These are phyloP conservation scores for Claviceps capensis DNA, from an alignment of 2,329 filamentous ascomycete genomes.

Conservation along the genomic window DNA sequence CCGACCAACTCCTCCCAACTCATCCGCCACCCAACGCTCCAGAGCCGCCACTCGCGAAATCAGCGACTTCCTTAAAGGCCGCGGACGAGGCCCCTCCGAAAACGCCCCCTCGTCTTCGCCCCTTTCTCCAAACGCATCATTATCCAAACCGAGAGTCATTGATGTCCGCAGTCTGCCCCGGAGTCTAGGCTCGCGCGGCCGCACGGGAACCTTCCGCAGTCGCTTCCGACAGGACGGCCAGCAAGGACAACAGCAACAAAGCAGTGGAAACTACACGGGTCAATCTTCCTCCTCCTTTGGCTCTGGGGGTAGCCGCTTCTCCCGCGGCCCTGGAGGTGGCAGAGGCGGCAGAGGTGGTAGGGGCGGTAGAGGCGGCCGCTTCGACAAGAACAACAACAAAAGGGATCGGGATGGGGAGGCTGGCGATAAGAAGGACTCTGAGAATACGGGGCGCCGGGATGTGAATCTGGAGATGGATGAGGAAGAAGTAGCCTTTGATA, in stretches of 20 bases:
- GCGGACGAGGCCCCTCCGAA: not conserved
- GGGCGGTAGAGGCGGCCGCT: slow-evolving; percentile 9
- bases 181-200: slow-evolving; percentile 13
- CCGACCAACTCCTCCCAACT: slow-evolving; percentile 1
- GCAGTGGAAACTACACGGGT: no score
- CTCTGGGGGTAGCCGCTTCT: slow-evolving; percentile 9
- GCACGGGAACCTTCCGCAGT: slow-evolving; percentile 12
- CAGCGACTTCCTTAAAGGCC: slow-evolving; percentile 15
- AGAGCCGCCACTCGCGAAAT: slow-evolving; percentile 22
- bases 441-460: no score
- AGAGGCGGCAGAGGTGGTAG: slow-evolving; percentile 8
- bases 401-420: slow-evolving; percentile 7
- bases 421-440: no score
- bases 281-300: slow-evolving; percentile 3
- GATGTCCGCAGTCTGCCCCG: slow-evolving; percentile 25
- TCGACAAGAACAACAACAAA: slow-evolving; percentile 14
- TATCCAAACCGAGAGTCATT: slow-evolving; percentile 21
- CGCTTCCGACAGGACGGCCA: slow-evolving; percentile 3
- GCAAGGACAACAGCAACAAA: not conserved
- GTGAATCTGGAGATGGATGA: no score
- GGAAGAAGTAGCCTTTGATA: no score
- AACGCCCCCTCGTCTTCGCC: no score
- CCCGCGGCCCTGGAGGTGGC: slow-evolving; percentile 7
- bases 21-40: slow-evolving; percentile 17
- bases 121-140: not conserved